A percentile compares a stretch with the other conserved stretches of the same genome.
These are phyloP conservation scores for Xylaria polymorpha DNA, from an alignment of 2,329 filamentous ascomycete species.

Conservation along the genomic window DNA sequence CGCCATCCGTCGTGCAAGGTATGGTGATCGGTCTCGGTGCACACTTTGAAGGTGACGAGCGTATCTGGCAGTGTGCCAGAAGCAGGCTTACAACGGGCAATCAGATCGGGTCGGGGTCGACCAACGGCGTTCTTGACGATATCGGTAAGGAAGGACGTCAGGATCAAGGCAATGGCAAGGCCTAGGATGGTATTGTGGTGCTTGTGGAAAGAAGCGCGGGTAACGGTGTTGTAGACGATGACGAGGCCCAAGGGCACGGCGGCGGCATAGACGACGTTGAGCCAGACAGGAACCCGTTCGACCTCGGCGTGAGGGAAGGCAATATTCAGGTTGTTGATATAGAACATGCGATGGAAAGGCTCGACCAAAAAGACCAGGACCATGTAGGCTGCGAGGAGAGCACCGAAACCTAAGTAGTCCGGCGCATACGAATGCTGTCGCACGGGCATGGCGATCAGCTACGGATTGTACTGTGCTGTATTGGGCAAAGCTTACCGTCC, in stretches of 20 bases:
- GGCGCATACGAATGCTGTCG: conserved; percentile 81
- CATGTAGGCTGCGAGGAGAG: conserved; percentile 76
- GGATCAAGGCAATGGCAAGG: conserved; percentile 78
- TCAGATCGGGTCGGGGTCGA: conserved; percentile 71
- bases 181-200: conserved; percentile 87
- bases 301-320: conserved; percentile 86
- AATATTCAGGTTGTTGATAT: conserved; percentile 83
- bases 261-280: conserved; percentile 84
- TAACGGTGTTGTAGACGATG: conserved; percentile 70
- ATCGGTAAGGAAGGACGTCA: conserved; percentile 88
- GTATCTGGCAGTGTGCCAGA: conserved; percentile 59
- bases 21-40: conserved; percentile 76
- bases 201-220: conserved; percentile 77
- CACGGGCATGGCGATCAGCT: conserved; percentile 35
- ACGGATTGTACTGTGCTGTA: not conserved
- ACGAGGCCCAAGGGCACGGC: conserved; percentile 76
- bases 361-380: conserved; percentile 75
- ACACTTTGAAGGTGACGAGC: conserved; percentile 75
- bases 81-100: conserved; percentile 82
- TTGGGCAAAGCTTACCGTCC: conserved; percentile 55
- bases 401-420: conserved; percentile 83
- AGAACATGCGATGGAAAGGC: conserved; percentile 96
- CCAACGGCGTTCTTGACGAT: conserved; percentile 90
- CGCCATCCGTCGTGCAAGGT: conserved; percentile 85
- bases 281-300: conserved; percentile 83